A percentile compares a stretch with the other conserved stretches of the same genome.
phyloP scores from a whole-genome alignment of 208 protist genomes.

The Trichomonas gallinae region DNA sequence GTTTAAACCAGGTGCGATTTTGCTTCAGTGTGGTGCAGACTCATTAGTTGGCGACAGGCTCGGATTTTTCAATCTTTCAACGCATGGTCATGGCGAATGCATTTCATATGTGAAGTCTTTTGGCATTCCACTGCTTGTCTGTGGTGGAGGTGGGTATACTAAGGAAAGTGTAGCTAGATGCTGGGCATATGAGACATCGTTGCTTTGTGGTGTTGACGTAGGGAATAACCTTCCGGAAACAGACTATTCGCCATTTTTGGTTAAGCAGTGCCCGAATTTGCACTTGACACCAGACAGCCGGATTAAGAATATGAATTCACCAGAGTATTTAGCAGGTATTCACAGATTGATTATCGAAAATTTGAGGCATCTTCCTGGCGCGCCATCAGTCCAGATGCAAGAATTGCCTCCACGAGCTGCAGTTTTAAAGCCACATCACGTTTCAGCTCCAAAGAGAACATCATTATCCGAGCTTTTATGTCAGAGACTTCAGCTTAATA shows the following conservation, averaged over 20 bases:
- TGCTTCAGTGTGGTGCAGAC: conserved; percentile 97
- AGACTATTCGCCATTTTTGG: background rate
- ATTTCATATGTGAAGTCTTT: conserved; percentile 44
- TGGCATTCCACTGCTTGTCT: background rate
- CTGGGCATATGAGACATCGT: conserved; percentile 16
- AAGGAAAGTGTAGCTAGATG: conserved; percentile 14
- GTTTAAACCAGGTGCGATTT: conserved; percentile 77
- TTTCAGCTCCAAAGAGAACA: background rate
- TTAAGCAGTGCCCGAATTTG: conserved; percentile 39
- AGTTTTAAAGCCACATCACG: background rate
- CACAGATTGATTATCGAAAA: background rate
- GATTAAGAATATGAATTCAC: conserved; percentile 55
- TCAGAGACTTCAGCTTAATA: background rate
- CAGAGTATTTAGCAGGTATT: background rate
- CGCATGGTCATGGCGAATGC: conserved; percentile 66
- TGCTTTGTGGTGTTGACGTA: background rate
- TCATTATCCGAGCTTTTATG: background rate
- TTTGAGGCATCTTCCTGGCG: background rate
- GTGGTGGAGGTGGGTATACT: conserved; percentile 22
- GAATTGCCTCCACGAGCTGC: background rate
- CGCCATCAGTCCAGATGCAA: background rate
- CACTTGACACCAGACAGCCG: conserved; percentile 37
- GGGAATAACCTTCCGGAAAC: background rate
- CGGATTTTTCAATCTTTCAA: conserved; percentile 82
- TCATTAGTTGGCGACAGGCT: conserved; percentile 85